Base-by-base conservation (phyloP, 345 rosid genomes). In the Eucalyptus marginata region DNA sequence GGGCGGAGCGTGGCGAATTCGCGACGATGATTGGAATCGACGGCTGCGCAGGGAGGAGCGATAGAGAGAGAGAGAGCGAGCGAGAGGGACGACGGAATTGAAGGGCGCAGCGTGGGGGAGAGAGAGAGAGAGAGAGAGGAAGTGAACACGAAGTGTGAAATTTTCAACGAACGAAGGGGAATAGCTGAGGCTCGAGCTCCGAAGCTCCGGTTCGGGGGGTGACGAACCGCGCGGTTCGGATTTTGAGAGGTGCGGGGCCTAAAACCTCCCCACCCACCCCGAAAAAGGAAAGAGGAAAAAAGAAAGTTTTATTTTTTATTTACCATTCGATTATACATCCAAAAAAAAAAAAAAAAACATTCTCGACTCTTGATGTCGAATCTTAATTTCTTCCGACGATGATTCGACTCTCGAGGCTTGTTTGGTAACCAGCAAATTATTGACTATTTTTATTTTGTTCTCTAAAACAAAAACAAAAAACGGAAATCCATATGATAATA, bases 131-230 rank as follows among this genome's bases (percentile, higher is more conserved):
- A 85, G 54, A 86, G 59, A 86, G 64, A n/a, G 47, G 62, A 51
- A 86, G 62, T 50, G 87, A 56, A 49, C 27, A 24, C 46, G 24
- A 40, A 86, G 87, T 52, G 87, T 7, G 87, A 86, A 86, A 51
- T 86, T 86, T 86, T 86, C 87, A 86, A 86, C 87, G 87, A 86
- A 52, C 40, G 83, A 71, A 85, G 87, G 59, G 87, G n/a, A 8
- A 33, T 13, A 52, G 66, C 56, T 52, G 33, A 86, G 59, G 66
- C 11, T 86, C 58, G 87, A 86, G 87, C 83, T 36, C 83, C 83
- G 83, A 40, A 36, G 83, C 83, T 76, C 83, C 27, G 83, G 47
- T 36, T 76, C 83, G 83, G 20, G 87, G 33, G 14, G 59, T 47
- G 15, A 22, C 56, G 62, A 36, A 56, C 62, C 87, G 27, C 47